Percentiles rank a stretch among this genome's conserved stretches.
Conservation (phyloP, 1,139 yeast species). For the Debaryomyces sp. region DNA sequence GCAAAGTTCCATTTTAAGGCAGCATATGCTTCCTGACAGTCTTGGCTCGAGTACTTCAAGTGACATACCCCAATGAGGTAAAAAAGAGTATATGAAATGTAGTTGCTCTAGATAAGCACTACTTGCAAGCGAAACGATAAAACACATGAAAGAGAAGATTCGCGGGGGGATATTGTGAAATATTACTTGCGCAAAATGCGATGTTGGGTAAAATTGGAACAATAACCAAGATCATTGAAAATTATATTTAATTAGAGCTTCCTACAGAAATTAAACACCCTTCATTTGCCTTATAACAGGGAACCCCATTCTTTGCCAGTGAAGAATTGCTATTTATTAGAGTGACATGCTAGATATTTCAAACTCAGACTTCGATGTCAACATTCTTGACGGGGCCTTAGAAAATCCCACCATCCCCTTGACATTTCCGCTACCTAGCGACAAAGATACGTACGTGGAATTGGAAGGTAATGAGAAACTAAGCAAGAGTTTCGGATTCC, state of each 20-base stretch:
- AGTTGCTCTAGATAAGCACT: neutral
- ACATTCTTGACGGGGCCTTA: constrained; percentile 39
- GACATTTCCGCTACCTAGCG: constrained; percentile 45
- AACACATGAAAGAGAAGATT: neutral
- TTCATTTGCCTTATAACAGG: neutral
- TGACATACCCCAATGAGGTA: neutral
- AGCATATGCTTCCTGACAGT: neutral
- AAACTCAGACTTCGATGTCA: constrained; percentile 31
- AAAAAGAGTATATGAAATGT: neutral
- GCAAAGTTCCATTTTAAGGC: neutral
- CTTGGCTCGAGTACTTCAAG: neutral
- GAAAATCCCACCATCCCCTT: constrained; percentile 35
- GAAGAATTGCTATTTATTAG: neutral
- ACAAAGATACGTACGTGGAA: constrained; percentile 33
- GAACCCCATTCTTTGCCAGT: neutral
- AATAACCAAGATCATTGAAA: neutral
- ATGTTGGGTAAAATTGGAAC: neutral
- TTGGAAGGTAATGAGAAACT: constrained; percentile 33
- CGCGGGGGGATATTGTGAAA: neutral
- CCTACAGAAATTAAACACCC: neutral
- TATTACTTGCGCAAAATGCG: neutral
- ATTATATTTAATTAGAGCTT: neutral
- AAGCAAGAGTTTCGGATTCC: constrained; percentile 29
- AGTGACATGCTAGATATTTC: neutral
- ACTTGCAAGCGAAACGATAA: neutral